Base-by-base conservation (phyloP, 768 basidiomycete genomes). In the Sporobolomyces phaffii region DNA sequence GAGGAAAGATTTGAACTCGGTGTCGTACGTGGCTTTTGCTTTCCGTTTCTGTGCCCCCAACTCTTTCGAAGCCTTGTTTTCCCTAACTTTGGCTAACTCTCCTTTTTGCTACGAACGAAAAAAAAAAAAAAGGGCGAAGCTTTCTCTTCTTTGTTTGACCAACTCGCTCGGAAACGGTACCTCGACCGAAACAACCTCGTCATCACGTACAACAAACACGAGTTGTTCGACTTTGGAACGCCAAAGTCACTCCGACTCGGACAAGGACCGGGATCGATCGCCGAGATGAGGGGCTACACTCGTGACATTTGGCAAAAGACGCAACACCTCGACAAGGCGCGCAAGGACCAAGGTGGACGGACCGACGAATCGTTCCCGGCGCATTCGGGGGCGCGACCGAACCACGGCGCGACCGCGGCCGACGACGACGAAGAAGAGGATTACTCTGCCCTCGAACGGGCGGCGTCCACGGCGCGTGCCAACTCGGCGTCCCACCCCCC, bases 181-280 rank as follows among this genome's bases (percentile, higher is more conserved):
- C 34, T 64, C 24, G 28, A 60, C 10, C 33, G 20, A 20, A 33
- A 14, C 40, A 11, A 56, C 17, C 53, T 69, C 40, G 52, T 69
- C 59, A 24, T 69, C 28, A 50, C 56, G 33, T 18, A 62, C 45
- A 13, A 28, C 8, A 28, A 41, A 15, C 33, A 45, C 6, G 53
- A 50, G 43, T 28, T 70, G 40, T 70, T 48, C 64, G 63, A 64
- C 6, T 70, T 65, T 18, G 68, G 64, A 17, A 70, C 68, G 22
- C 64, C 68, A 17, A 24, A n/a, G 5, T 58, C 64, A 6, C 60
- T 70, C 48, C 26, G 38, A 6, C 34, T 65, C 18, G 0, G 5
- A n/a, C n/a, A n/a, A n/a, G n/a, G n/a, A 0, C 3, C 49, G 8
- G 50, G 56, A 6, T 18, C 7, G 8, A 24, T 11, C 0, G 60